Base-by-base conservation (phyloP, 2,329 filamentous ascomycete species). In the Verticillium isaacii region DNA sequence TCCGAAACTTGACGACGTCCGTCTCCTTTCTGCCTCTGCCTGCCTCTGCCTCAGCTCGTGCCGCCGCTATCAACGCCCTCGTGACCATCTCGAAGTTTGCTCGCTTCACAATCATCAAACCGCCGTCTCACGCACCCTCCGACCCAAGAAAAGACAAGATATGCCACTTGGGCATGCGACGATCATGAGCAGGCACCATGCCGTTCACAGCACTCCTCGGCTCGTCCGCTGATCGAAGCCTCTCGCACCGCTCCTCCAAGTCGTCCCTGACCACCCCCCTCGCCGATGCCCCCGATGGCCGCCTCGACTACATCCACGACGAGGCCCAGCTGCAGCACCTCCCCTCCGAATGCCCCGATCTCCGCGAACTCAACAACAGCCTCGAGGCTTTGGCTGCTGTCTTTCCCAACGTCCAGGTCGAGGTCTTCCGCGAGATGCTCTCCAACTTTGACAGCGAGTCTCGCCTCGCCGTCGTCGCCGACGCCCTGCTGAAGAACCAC, bases 351-450 rank as follows among this genome's bases (percentile, higher is more conserved):
- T 77, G 83, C 39, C 83, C 85, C 45, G 84, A 92, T 68, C 80
- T 93, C 29, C 80, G 84, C 66, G 85, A 89, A 62, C 81, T 94
- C 57, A 94, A 94, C 76, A 79, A 80, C 58, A 83, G 86, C 67
- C 85, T 95, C 65, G 84, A 85, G 63, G 85, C 83, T 14, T 83
- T 95, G 54, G 85, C 87, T 25, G 85, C 85, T 57, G 82, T 93
- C 9, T 95, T 95, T 66, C 91, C 91, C 32, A 86, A 93, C 73
- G 81, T 93, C n/a, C 89, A 92, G 73, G 81, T 91, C 63, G 90
- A 93, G 67, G 91, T 93, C 19, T 92, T 95, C 71, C 85, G 91
- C 55, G 91, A 94, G 77, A 90, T 95, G 84, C 85, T 95, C 57
- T 77, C 82, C 45, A 89, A 81, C 69, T 89, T 93, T 71, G 89